Evolutionary conservation across 2,329 filamentous ascomycete species (phyloP).

Genomic region (Apiospora malaysiana): DNA sequence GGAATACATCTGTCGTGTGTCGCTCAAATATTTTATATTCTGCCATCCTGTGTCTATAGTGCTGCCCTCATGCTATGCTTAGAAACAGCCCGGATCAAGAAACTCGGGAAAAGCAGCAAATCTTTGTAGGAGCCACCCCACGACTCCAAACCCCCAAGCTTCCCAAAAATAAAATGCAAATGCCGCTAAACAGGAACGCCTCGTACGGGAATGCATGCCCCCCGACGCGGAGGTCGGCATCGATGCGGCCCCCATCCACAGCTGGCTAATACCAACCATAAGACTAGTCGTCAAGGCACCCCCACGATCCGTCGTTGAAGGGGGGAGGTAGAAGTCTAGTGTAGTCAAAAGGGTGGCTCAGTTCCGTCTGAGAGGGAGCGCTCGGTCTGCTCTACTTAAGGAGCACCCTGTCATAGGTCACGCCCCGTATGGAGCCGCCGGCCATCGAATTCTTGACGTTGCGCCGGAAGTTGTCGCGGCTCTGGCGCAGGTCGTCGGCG

Average conservation of each 20-base stretch:
- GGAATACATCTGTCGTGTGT: neutral
- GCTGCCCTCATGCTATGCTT: conserved; percentile 20
- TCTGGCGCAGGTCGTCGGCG: conserved; percentile 86
- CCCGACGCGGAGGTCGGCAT: neutral
- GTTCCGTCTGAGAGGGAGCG: neutral
- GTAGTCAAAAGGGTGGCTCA: neutral
- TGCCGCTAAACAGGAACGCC: conserved; percentile 23
- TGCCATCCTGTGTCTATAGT: conserved; percentile 21
- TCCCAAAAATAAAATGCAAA: conserved; percentile 21
- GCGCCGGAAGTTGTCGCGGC: conserved; percentile 87
- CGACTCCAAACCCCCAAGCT: conserved; percentile 17
- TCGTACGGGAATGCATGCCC: neutral
- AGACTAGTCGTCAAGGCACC: no score
- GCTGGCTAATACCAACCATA: neutral
- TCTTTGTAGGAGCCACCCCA: conserved; percentile 20
- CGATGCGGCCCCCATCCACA: neutral
- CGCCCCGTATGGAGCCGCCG: conserved; percentile 76
- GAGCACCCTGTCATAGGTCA: conserved; percentile 79
- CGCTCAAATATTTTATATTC: conserved; percentile 11
- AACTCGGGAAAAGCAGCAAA: conserved; percentile 18
- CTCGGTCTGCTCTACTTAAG: conserved; percentile 52
- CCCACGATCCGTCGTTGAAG: neutral
- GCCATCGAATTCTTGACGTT: conserved; percentile 87
- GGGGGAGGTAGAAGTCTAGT: neutral
- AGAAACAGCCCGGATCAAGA: conserved; percentile 7